phyloP scores from a whole-genome alignment of 2,329 filamentous ascomycete species.

The Talaromyces sp. region DNA sequence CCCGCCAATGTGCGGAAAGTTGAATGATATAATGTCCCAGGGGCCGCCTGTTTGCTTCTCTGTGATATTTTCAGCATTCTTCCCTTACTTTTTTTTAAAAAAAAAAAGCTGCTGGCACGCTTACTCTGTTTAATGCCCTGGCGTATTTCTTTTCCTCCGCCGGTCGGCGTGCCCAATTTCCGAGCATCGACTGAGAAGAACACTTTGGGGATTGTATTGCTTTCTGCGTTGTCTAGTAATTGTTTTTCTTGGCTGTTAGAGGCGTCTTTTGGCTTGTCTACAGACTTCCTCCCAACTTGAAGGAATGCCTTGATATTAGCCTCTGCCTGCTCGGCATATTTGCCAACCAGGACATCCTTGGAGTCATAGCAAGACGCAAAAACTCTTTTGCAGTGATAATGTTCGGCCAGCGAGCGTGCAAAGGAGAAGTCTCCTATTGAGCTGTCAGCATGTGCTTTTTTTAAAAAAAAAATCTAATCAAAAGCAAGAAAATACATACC shows the following conservation, averaged over 20 bases:
- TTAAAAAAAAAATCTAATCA: not conserved
- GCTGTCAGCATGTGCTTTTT: not conserved
- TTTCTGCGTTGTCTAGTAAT: not conserved
- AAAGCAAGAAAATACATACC: slow-evolving; percentile 24
- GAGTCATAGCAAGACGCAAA: slow-evolving; percentile 45
- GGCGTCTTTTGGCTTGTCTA: slow-evolving; percentile 11
- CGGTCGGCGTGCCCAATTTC: slow-evolving; percentile 33
- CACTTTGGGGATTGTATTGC: slow-evolving; percentile 15
- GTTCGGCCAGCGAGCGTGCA: slow-evolving; percentile 37
- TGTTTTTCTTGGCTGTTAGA: slow-evolving; percentile 9
- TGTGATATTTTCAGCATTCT: not conserved
- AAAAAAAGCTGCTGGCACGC: not conserved
- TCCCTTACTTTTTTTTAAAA: not conserved
- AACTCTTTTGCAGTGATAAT: slow-evolving; percentile 38
- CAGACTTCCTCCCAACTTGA: not conserved
- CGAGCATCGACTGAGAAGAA: slow-evolving; percentile 42
- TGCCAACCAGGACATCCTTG: slow-evolving; percentile 52
- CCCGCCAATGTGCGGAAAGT: slow-evolving; percentile 94
- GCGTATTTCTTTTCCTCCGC: slow-evolving; percentile 41
- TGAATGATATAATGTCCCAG: slow-evolving; percentile 83
- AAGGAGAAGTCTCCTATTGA: slow-evolving; percentile 45
- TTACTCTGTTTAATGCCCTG: slow-evolving; percentile 25
- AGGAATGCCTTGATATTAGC: slow-evolving; percentile 51
- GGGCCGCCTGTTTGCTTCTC: slow-evolving; percentile 27
- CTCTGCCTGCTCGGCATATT: slow-evolving; percentile 65